A percentile compares a stretch with the other conserved stretches of the same genome.
These are phyloP conservation scores for Letharia columbiana DNA, from an alignment of 495 filamentous ascomycete species.

Conservation along the genomic window DNA sequence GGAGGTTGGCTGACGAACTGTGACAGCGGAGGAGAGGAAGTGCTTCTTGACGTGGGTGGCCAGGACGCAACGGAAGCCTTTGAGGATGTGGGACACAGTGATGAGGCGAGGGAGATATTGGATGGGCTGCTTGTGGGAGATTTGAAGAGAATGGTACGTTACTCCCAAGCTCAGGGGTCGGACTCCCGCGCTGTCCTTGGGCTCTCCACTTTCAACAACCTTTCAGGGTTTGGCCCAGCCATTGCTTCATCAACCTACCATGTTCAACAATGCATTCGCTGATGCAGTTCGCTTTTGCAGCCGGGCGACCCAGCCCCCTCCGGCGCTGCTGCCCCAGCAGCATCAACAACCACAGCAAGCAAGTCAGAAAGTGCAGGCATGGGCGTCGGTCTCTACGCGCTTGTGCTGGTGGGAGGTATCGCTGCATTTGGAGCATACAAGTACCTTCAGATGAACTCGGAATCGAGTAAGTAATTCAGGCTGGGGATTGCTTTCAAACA, in stretches of 20 bases:
- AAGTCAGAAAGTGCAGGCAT: conserved; percentile 46
- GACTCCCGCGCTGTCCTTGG: conserved; percentile 1
- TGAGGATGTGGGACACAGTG: conserved; percentile 98
- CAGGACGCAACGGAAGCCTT: conserved; percentile 98
- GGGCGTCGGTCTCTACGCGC: conserved; percentile 73
- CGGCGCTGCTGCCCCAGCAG: conserved; percentile 30
- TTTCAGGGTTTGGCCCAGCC: background rate
- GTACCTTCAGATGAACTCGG: conserved; percentile 58
- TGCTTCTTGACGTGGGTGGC: conserved; percentile 89
- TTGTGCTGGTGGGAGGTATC: conserved; percentile 68
- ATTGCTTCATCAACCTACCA: background rate
- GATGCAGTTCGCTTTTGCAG: conserved; percentile 36
- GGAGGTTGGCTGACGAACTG: background rate
- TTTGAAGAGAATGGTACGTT: conserved; percentile 76
- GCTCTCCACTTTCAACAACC: conserved; percentile 4
- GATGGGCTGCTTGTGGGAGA: conserved; percentile 66
- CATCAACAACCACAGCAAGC: conserved; percentile 42
- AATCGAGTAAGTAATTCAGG: conserved; percentile 13
- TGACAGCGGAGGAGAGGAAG: conserved; percentile 91
- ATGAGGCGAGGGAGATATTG: conserved; percentile 95
- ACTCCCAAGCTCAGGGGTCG: conserved; percentile 6
- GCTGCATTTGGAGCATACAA: conserved; percentile 79
- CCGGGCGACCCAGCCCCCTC: conserved; percentile 75
- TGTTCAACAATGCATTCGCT: background rate
- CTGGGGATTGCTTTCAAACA: background rate